Evolutionary conservation across 2,329 filamentous ascomycete genomes (phyloP), one percentile per base, ranked within the genome.

Genomic region (Verticillium isaacii): DNA sequence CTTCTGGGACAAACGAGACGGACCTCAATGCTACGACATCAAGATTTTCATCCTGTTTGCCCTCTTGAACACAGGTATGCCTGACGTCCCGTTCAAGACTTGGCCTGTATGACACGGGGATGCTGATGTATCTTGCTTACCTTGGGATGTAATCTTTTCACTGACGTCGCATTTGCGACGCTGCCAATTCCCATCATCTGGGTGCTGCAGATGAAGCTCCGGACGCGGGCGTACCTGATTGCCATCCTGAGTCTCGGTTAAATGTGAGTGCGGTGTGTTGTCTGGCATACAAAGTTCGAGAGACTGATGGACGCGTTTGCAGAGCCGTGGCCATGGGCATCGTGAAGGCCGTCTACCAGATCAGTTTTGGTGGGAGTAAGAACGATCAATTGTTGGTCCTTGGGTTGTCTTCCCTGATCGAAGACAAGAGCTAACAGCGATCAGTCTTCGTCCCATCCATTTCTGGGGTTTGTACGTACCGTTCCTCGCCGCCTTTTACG

Each of bases 151-250:
- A 78, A 79, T 61, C 78, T 79, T 39, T 70, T 73, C 8, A 79
- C 77, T 23, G 77, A 80, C 59, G 69, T 78, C 8, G 68, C 73
- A n/a, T 77, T 80, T 39, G 77, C 77, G 0, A 72, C 75, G 1
- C 67, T 80, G n/a, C 78, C 78, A 0, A 68, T 79, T 1, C 74
- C 75, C 2, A 72, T 80, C 61, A 76, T 80, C 58, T 76, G 75
- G 72, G 66, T 68, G 7, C 66, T 79, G 23, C 73, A 79, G 61
- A 72, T 77, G 68, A 75, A 74, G 65, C 66, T 67, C 19, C 70
- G 71, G 14, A 72, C 72, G 1, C 71, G 74, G 32, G 23, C 79
- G 1, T 78, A 78, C 32, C 66, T 81, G 15, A 72, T 78, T 29
- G 69, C 65, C 1, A 74, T 81, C 59, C 67, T 80, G 5, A 75